Conservation (phyloP, 805 yeast genomes). For the Saturnispora besseyi region DNA sequence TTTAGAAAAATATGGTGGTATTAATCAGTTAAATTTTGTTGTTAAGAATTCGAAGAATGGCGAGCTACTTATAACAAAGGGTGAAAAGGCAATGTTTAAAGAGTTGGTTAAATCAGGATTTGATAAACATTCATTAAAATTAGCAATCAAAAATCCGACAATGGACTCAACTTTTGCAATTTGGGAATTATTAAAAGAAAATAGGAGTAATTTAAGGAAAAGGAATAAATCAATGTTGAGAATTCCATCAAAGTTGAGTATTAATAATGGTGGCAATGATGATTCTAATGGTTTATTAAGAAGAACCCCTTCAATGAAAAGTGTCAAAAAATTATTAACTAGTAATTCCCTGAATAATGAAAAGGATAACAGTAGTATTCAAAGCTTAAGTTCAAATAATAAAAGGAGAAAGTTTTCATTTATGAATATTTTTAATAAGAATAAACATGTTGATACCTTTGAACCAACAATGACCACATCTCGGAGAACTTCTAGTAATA, state of each 20-base stretch:
- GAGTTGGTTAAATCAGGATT: slow-evolving; percentile 52
- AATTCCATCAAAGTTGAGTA: slow-evolving; percentile 23
- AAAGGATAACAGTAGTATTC: not conserved
- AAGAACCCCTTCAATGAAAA: slow-evolving; percentile 11
- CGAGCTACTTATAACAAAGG: slow-evolving; percentile 33
- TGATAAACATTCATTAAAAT: slow-evolving; percentile 49
- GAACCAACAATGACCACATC: not conserved
- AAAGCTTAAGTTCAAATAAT: not conserved
- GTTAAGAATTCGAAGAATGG: slow-evolving; percentile 28
- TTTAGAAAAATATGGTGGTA: slow-evolving; percentile 37
- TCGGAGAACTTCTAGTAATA: not conserved
- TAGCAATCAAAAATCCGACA: slow-evolving; percentile 47
- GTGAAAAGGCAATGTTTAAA: slow-evolving; percentile 56
- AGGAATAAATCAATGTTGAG: slow-evolving; percentile 27
- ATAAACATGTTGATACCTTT: not conserved
- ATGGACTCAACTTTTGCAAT: slow-evolving; percentile 69
- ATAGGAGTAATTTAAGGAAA: slow-evolving; percentile 34
- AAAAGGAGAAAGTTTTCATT: not conserved
- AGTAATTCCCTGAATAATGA: not conserved
- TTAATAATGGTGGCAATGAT: slow-evolving; percentile 6
- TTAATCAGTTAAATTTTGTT: slow-evolving; percentile 32
- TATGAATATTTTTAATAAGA: not conserved
- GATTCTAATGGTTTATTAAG: not conserved
- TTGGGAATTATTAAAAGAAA: slow-evolving; percentile 60
- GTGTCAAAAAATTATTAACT: slow-evolving; percentile 2